Conservation (phyloP, 306 rosid species). For the Fagus crenata region DNA sequence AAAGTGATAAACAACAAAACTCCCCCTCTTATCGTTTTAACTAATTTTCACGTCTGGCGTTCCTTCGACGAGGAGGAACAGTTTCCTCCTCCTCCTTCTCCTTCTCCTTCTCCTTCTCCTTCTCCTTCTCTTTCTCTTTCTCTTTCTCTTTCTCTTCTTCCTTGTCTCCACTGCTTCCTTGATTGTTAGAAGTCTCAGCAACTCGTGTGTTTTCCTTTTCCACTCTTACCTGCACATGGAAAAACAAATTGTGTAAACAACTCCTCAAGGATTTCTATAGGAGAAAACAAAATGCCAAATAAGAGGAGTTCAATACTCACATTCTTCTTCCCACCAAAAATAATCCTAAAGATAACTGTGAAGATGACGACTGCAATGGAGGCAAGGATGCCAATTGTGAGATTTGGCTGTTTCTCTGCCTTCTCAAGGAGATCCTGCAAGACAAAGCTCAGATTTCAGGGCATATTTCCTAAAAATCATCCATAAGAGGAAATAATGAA, state of each 20-base stretch:
- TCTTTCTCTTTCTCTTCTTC: slow-evolving; percentile 51
- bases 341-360: slow-evolving; percentile 47
- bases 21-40: slow-evolving; percentile 43
- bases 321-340: slow-evolving; percentile 78
- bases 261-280: background rate
- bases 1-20: slow-evolving; percentile 29
- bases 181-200: slow-evolving; percentile 37
- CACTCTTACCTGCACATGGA: slow-evolving; percentile 41
- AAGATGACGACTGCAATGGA: slow-evolving; percentile 53
- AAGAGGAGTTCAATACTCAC: slow-evolving; percentile 38
- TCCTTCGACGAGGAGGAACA: slow-evolving; percentile 64
- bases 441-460: slow-evolving; percentile 20
- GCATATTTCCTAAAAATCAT: slow-evolving; percentile 3
- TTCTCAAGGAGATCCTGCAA: slow-evolving; percentile 76
- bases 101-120: slow-evolving; percentile 32
- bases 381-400: slow-evolving; percentile 68
- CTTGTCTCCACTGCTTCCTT: slow-evolving; percentile 41
- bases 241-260: slow-evolving; percentile 7
- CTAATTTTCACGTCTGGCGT: slow-evolving; percentile 52
- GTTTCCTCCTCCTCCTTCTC: slow-evolving; percentile 45
- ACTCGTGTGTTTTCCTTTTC: slow-evolving; percentile 39
- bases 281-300: background rate
- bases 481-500: background rate
- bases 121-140: no score
- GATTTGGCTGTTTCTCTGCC: slow-evolving; percentile 84